Conservation (phyloP, 2,329 filamentous ascomycete species). For the Talaromyces marneffei region DNA sequence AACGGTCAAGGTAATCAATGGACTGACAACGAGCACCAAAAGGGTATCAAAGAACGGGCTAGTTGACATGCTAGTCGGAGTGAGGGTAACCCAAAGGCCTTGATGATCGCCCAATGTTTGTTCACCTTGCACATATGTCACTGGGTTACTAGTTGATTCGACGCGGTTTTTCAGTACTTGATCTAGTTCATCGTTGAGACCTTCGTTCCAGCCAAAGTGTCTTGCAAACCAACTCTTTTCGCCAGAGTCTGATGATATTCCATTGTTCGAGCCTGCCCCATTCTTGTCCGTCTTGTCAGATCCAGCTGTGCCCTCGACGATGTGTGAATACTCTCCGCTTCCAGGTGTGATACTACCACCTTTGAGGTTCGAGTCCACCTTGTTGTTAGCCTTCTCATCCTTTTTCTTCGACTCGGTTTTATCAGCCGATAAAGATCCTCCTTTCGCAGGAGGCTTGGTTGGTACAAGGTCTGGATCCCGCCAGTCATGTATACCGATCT, state of each 20-base stretch:
- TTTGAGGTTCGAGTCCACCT: conserved; percentile 41
- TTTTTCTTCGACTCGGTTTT: conserved; percentile 25
- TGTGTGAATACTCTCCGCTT: conserved; percentile 59
- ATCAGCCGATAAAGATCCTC: conserved; percentile 22
- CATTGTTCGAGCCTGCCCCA: not conserved
- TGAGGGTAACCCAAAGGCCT: conserved; percentile 94
- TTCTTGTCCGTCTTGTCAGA: conserved; percentile 18
- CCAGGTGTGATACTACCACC: conserved; percentile 66
- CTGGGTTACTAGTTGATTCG: conserved; percentile 14
- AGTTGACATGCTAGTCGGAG: conserved; percentile 77
- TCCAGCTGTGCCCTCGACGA: conserved; percentile 33
- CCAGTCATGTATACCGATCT: conserved; percentile 84
- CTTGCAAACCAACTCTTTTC: conserved; percentile 29
- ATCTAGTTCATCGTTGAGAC: conserved; percentile 13
- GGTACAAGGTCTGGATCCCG: conserved; percentile 68
- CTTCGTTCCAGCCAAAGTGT: conserved; percentile 28
- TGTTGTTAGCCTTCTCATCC: conserved; percentile 23
- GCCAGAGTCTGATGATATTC: not conserved
- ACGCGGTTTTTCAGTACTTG: conserved; percentile 5
- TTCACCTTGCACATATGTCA: conserved; percentile 13
- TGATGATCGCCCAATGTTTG: conserved; percentile 45
- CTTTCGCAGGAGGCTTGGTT: conserved; percentile 26
- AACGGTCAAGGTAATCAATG: conserved; percentile 82
- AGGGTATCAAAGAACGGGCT: conserved; percentile 95
- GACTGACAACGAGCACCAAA: conserved; percentile 92